phyloP scores from a whole-genome alignment of 1,284 basidiomycete genomes.

The Calocybe gambosa region DNA sequence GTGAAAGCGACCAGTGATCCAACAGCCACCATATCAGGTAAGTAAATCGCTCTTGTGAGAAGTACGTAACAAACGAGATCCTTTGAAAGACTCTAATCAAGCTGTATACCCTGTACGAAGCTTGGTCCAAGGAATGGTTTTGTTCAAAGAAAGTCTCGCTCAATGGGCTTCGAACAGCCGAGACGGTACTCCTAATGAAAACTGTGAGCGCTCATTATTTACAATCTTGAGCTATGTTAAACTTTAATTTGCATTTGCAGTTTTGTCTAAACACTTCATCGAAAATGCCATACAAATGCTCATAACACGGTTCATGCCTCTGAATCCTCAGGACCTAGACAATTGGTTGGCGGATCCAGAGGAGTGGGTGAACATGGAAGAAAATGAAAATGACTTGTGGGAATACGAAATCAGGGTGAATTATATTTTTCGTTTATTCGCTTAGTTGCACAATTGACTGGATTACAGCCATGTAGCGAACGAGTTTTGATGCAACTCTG shows the following conservation, averaged over 20 bases:
- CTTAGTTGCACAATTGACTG: constrained; percentile 8
- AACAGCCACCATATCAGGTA: constrained; percentile 52
- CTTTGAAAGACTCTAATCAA: constrained; percentile 38
- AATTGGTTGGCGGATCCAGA: constrained; percentile 81
- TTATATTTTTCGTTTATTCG: constrained; percentile 7
- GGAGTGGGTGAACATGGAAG: constrained; percentile 84
- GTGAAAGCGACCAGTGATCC: constrained; percentile 56
- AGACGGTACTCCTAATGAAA: constrained; percentile 52
- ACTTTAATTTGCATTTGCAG: constrained; percentile 25
- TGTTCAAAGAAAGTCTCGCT: constrained; percentile 80
- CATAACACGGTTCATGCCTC: constrained; percentile 76
- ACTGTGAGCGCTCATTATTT: constrained; percentile 35
- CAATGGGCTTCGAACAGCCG: constrained; percentile 65
- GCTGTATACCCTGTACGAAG: constrained; percentile 73
- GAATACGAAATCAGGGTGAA: constrained; percentile 80
- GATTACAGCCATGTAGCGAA: constrained; percentile 74
- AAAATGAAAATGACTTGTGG: constrained; percentile 85
- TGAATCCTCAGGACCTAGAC: constrained; percentile 74
- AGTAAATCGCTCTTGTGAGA: constrained; percentile 9
- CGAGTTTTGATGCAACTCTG: constrained; percentile 79
- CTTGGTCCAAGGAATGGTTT: constrained; percentile 79
- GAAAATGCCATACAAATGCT: constrained; percentile 74
- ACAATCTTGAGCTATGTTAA: constrained; percentile 1
- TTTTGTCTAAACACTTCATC: constrained; percentile 70
- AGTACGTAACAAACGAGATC: not conserved